A percentile compares a stretch with the other conserved stretches of the same genome.
phyloP scores from a whole-genome alignment of 805 yeast genomes.

The Metschnikowia lachancei region DNA sequence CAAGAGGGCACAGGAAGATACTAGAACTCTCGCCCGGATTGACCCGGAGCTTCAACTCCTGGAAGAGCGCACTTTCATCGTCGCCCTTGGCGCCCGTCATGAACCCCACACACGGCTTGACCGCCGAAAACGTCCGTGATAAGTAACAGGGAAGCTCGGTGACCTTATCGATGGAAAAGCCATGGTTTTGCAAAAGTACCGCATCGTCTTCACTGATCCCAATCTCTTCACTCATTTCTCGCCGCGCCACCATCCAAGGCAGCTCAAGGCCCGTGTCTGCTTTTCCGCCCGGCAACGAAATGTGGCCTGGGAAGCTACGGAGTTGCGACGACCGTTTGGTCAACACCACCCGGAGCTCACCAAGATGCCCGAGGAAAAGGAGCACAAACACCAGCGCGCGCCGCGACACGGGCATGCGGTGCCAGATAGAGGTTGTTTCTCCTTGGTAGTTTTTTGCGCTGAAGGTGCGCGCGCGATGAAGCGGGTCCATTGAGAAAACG shows the following conservation, averaged over 20 bases:
- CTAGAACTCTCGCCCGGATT: conserved; percentile 79
- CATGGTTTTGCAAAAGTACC: conserved; percentile 42
- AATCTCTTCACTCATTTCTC: conserved; percentile 87
- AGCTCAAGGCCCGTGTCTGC: conserved; percentile 67
- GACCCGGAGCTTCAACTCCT: conserved; percentile 42
- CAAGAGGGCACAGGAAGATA: conserved; percentile 66
- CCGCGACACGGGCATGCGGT: conserved; percentile 58
- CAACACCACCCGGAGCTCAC: conserved; percentile 73
- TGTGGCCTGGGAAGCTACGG: conserved; percentile 81
- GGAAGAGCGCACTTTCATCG: conserved; percentile 21
- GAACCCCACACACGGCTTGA: conserved; percentile 74
- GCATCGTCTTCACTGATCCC: conserved; percentile 59
- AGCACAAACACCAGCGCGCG: conserved; percentile 79
- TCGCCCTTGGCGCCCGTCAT: conserved; percentile 34
- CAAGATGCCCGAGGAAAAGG: conserved; percentile 66
- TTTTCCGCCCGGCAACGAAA: conserved; percentile 91
- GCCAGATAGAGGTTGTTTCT: conserved; percentile 51
- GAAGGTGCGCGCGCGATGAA: conserved; percentile 6
- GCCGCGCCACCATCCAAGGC: conserved; percentile 69
- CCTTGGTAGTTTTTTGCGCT: conserved; percentile 30
- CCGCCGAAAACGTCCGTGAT: conserved; percentile 78
- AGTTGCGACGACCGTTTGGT: conserved; percentile 74
- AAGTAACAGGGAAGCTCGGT: conserved; percentile 72
- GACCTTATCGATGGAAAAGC: conserved; percentile 59
- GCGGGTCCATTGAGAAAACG: conserved; percentile 1